Evolutionary conservation across 108 stramenopile species (phyloP).

Genomic region (Pseudonitzschia multiseries): DNA sequence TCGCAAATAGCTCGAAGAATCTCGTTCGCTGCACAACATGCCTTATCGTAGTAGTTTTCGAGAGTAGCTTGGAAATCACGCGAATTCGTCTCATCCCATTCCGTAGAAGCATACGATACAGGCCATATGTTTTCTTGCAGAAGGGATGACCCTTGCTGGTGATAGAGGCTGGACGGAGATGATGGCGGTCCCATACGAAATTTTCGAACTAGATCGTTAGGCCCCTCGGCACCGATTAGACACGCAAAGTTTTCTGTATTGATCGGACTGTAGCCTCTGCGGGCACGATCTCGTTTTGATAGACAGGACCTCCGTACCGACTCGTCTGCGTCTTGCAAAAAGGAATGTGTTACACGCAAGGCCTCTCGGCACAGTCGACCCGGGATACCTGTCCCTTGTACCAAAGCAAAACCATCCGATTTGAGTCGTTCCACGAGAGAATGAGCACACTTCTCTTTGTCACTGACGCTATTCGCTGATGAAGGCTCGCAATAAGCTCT

Average conservation of each 20-base stretch:
- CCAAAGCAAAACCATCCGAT: slow-evolving; percentile 58
- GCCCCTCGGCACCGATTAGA: slow-evolving; percentile 55
- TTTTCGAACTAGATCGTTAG: slow-evolving; percentile 77
- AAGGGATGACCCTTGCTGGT: slow-evolving; percentile 34
- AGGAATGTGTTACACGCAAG: slow-evolving; percentile 40
- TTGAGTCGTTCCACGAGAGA: slow-evolving; percentile 41
- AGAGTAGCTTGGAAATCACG: slow-evolving; percentile 41
- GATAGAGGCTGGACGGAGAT: no score
- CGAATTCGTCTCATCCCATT: slow-evolving; percentile 45
- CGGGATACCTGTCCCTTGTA: slow-evolving; percentile 47
- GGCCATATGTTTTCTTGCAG: slow-evolving; percentile 75
- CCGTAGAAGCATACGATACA: background rate
- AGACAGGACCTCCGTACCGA: slow-evolving; percentile 64
- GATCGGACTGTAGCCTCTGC: slow-evolving; percentile 73
- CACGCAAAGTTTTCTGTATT: slow-evolving; percentile 75
- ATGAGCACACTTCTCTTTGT: slow-evolving; percentile 14
- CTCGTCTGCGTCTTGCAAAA: slow-evolving; percentile 68
- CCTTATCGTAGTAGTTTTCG: slow-evolving; percentile 51
- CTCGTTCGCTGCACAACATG: slow-evolving; percentile 42
- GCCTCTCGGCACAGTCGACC: slow-evolving; percentile 49
- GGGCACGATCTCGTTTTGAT: slow-evolving; percentile 59
- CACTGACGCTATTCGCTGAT: background rate
- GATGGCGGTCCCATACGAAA: slow-evolving; percentile 59
- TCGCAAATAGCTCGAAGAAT: slow-evolving; percentile 66
- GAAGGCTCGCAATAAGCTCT: slow-evolving; percentile 40